Evolutionary conservation across 805 yeast genomes (phyloP).

Genomic region (Priceomyces castillae): DNA sequence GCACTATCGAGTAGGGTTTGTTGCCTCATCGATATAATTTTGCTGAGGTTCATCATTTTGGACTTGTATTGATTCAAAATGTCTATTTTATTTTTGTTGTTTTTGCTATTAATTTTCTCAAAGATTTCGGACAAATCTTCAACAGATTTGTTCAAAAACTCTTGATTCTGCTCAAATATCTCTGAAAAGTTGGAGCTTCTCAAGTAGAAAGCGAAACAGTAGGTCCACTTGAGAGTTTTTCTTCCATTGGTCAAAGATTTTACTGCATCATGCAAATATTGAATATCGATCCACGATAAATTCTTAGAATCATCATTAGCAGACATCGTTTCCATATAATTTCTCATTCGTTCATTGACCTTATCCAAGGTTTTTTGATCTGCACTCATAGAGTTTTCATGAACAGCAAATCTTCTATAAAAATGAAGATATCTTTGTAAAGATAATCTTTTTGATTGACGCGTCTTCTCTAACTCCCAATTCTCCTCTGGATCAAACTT

Average conservation of each 20-base stretch:
- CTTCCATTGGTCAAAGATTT: conserved; percentile 64
- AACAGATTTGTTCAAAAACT: conserved; percentile 58
- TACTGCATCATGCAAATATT: conserved; percentile 74
- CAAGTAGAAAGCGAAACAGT: conserved; percentile 73
- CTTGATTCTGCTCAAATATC: conserved; percentile 71
- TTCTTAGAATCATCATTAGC: conserved; percentile 19
- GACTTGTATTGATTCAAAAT: conserved; percentile 36
- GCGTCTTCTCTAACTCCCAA: conserved; percentile 38
- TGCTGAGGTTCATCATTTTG: conserved; percentile 41
- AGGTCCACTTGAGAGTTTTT: conserved; percentile 84
- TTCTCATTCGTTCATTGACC: conserved; percentile 61
- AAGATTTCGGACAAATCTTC: conserved; percentile 67
- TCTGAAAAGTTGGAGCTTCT: conserved; percentile 50
- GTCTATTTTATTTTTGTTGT: conserved; percentile 23
- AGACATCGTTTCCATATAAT: conserved; percentile 59
- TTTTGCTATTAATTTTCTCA: conserved; percentile 36
- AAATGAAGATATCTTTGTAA: conserved; percentile 70
- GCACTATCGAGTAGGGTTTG: conserved; percentile 44
- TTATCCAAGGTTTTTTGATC: conserved; percentile 63
- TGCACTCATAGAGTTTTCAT: conserved; percentile 70
- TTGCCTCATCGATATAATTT: conserved; percentile 41
- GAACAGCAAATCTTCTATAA: conserved; percentile 70
- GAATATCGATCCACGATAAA: conserved; percentile 82
- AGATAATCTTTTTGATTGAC: conserved; percentile 44
- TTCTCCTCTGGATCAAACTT: conserved; percentile 43